These are phyloP conservation scores for Bisporella sp. DNA, from an alignment of 2,329 filamentous ascomycete genomes.

Conservation along the genomic window DNA sequence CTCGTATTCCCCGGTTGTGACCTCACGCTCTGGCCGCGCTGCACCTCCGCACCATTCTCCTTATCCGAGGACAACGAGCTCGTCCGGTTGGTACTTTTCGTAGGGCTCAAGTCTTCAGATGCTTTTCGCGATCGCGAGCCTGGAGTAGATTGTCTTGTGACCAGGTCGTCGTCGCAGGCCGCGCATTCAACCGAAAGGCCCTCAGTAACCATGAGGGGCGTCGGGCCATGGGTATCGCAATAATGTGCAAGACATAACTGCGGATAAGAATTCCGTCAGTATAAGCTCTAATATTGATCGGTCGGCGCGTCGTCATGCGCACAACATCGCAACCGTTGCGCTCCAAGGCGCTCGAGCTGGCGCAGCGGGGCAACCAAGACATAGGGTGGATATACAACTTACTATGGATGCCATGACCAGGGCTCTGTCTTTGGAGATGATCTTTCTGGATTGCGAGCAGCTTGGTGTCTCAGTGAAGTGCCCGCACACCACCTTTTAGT, in stretches of 20 bases:
- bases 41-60: conserved; percentile 8
- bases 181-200: conserved; percentile 54
- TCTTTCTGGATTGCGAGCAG: no score
- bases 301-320: not conserved
- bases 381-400: conserved; percentile 14
- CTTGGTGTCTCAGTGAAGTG: no score
- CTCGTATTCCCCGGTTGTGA: conserved; percentile 23
- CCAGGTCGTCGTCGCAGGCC: conserved; percentile 42
- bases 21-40: conserved; percentile 10
- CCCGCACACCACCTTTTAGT: no score
- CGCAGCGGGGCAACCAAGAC: conserved; percentile 9
- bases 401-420: conserved; percentile 27
- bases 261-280: conserved; percentile 12
- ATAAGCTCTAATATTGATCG: conserved; percentile 2
- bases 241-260: conserved; percentile 66
- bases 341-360: conserved; percentile 1
- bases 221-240: conserved; percentile 64
- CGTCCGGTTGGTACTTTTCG: conserved; percentile 8
- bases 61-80: conserved; percentile 12
- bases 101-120: conserved; percentile 13
- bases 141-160: conserved; percentile 18
- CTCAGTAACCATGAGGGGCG: conserved; percentile 63
- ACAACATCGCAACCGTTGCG: conserved; percentile 8
- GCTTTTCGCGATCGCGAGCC: conserved; percentile 19
- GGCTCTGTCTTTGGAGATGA: not conserved